Evolutionary conservation across 164 flowering plant genomes (phyloP).

Genomic region (Umbilicus rupestris): DNA sequence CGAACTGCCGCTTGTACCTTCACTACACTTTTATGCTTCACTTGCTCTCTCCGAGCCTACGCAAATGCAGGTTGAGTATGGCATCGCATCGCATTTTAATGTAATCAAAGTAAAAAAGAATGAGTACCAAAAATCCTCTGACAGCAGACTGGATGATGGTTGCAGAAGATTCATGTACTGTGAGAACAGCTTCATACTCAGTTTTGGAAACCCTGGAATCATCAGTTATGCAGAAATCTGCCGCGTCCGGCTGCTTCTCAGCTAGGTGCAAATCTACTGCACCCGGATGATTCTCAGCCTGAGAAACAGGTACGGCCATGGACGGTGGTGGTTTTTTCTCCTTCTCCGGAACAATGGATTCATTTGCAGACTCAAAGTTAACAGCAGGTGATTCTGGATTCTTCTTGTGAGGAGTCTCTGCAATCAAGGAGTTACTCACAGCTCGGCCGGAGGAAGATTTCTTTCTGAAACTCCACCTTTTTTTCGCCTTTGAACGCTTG

Average conservation of each 20-base stretch:
- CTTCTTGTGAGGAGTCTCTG: background rate
- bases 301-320: too few relatives aligned
- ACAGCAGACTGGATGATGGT: slow-evolving; percentile 1
- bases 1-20: background rate
- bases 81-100: too few relatives aligned
- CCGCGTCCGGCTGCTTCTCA: background rate
- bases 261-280: too few relatives aligned
- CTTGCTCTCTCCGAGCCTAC: background rate
- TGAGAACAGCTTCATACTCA: background rate
- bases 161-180: background rate
- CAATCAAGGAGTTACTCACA: background rate
- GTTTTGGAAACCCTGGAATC: background rate
- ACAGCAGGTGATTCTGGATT: background rate
- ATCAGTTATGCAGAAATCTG: background rate
- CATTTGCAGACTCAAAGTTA: background rate
- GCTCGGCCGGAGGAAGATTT: background rate
- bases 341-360: background rate
- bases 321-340: background rate
- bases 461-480: background rate
- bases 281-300: too few relatives aligned
- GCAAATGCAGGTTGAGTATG: too few relatives aligned
- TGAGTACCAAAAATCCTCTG: slow-evolving; percentile 1
- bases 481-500: background rate
- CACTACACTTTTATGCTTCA: background rate
- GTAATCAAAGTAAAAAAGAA: background rate